Percentiles rank a stretch among this genome's conserved stretches.
These are phyloP conservation scores for Geotrichum fermentans DNA, from an alignment of 1,139 yeast genomes.

Conservation along the genomic window DNA sequence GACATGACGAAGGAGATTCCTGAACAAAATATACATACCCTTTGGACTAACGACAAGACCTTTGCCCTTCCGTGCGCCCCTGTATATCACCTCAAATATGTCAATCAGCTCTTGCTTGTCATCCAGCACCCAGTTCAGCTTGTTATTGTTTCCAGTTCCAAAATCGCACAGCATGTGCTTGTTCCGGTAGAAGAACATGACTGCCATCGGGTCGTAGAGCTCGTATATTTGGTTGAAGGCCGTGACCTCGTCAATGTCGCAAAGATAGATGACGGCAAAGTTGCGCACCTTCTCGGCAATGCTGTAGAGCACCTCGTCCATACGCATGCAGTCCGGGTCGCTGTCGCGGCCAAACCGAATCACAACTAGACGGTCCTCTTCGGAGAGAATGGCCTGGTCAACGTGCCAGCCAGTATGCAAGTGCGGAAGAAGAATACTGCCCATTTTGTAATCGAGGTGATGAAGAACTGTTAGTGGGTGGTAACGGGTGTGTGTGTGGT, in stretches of 20 bases:
- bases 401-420: slow-evolving; percentile 94
- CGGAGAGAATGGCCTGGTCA: slow-evolving; percentile 85
- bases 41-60: slow-evolving; percentile 85
- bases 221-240: slow-evolving; percentile 94
- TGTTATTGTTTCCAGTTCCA: slow-evolving; percentile 96
- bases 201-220: slow-evolving; percentile 79
- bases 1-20: not conserved
- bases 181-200: slow-evolving; percentile 90
- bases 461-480: slow-evolving; percentile 1
- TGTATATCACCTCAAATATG: slow-evolving; percentile 77
- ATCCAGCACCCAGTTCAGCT: slow-evolving; percentile 71
- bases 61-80: slow-evolving; percentile 90
- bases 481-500: not conserved
- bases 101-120: slow-evolving; percentile 90
- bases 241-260: slow-evolving; percentile 84
- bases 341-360: slow-evolving; percentile 80
- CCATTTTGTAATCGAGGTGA: slow-evolving; percentile 46
- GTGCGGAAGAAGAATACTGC: slow-evolving; percentile 83
- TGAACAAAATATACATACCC: slow-evolving; percentile 36
- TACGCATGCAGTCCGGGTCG: slow-evolving; percentile 75
- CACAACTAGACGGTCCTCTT: slow-evolving; percentile 82
- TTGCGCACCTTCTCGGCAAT: slow-evolving; percentile 80
- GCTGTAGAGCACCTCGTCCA: slow-evolving; percentile 79
- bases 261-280: slow-evolving; percentile 81
- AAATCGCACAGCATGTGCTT: slow-evolving; percentile 97